Base-by-base conservation (phyloP, 2,329 filamentous ascomycete genomes). In the Colletotrichum coccodes region DNA sequence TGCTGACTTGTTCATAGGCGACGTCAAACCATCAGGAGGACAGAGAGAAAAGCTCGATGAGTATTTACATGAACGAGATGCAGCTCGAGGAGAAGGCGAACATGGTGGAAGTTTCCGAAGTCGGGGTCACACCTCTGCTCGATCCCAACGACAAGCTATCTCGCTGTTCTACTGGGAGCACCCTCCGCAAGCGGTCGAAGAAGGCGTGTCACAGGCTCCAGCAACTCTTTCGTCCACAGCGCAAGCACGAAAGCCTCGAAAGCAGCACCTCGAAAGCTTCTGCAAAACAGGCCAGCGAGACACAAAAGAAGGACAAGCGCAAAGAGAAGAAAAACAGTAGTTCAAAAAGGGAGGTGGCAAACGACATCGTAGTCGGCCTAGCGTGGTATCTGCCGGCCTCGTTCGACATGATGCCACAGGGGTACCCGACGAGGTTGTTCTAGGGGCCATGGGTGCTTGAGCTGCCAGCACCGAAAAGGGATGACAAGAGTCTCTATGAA, bases 371-470 rank as follows among this genome's bases (percentile, higher is more conserved):
- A 6, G 9, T 40, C 28, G 54, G 61, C 21, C 30, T 68, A 6
- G 16, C 49, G 28, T 66, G 61, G 66, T 56, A 36, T 2, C 16
- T 60, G n/a, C 56, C 66, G 6, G 34, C 42, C 8, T 62, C 66
- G 12, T 60, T 60, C 23, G 56, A 59, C 21, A 26, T 69, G 40
- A 46, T 66, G 34, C 61, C 61, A 4, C 28, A 16, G 6, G 61
- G 54, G 3, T 66, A 60, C 21, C 62, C 66, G 7, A 38, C 23
- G 6, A 54, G 40, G 11, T 3, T 40, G 8, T 59, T 44, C 12
- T 65, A 52, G 34, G 26, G 16, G 16, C n/a, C 14, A 28, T 18
- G 4, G 21, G 1, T 26, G 14, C 6, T n/a, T 1, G 21, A 4
- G 16, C 7, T 42, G 2, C 16, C 6, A 28, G 14, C 23, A 23